Percentiles rank a stretch among this genome's conserved stretches.
Conservation (phyloP, 2,329 filamentous ascomycete species). For the Hymenoscyphus fructigenus region DNA sequence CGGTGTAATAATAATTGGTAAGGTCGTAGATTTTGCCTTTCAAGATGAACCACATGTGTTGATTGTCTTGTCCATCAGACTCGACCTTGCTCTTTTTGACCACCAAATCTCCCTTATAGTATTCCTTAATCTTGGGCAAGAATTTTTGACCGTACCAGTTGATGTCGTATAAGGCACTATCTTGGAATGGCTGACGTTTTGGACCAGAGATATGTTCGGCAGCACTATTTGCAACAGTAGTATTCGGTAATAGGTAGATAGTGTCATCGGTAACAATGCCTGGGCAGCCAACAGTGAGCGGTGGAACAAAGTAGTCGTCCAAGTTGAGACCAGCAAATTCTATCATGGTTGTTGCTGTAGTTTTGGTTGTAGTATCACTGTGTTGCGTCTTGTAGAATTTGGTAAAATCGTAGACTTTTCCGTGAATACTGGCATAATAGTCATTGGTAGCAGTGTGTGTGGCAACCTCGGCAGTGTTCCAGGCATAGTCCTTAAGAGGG, state of each 20-base stretch:
- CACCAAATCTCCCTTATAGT: slow-evolving; percentile 84
- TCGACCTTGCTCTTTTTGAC: slow-evolving; percentile 60
- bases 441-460: slow-evolving; percentile 71
- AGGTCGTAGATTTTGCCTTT: slow-evolving; percentile 80
- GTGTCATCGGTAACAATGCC: slow-evolving; percentile 64
- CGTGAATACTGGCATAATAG: slow-evolving; percentile 84
- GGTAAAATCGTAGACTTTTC: slow-evolving; percentile 86
- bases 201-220: slow-evolving; percentile 72
- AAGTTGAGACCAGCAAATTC: slow-evolving; percentile 76
- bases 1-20: slow-evolving; percentile 85
- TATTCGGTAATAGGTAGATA: slow-evolving; percentile 62
- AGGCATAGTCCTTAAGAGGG: slow-evolving; percentile 88
- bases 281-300: slow-evolving; percentile 71
- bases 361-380: slow-evolving; percentile 68
- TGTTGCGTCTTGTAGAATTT: slow-evolving; percentile 86
- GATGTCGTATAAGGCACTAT: slow-evolving; percentile 56
- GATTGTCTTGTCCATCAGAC: slow-evolving; percentile 62
- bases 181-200: slow-evolving; percentile 51
- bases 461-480: slow-evolving; percentile 68
- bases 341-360: slow-evolving; percentile 65
- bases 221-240: slow-evolving; percentile 49
- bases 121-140: slow-evolving; percentile 76
- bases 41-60: slow-evolving; percentile 78
- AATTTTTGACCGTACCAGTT: slow-evolving; percentile 80
- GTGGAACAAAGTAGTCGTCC: slow-evolving; percentile 82